Conservation (phyloP, 305 asterid genomes). For the Fraxinus paxiana region DNA sequence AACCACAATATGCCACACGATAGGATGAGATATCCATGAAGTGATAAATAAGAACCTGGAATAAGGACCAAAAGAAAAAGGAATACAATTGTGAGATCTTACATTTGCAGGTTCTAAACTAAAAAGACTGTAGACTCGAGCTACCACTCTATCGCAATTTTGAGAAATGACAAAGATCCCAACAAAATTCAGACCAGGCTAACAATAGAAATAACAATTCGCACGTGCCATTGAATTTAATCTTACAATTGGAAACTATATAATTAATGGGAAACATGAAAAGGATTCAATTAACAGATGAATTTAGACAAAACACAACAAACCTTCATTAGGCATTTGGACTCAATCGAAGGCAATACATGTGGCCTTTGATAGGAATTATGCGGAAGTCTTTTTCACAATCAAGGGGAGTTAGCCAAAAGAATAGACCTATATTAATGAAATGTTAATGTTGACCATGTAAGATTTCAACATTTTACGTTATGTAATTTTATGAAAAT, state of each 20-base stretch:
- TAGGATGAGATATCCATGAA: background rate
- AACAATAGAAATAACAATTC: background rate
- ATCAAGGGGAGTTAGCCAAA: conserved; percentile 70
- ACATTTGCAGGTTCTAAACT: conserved; percentile 87
- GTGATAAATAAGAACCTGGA: background rate
- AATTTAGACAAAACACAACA: background rate
- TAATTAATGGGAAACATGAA: background rate
- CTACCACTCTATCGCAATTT: conserved; percentile 38
- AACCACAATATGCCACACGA: background rate
- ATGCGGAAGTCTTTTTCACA: conserved; percentile 91
- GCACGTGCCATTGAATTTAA: conserved; percentile 2
- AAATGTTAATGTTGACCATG: background rate
- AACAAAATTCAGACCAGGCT: conserved; percentile 97
- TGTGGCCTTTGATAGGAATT: conserved; percentile 97
- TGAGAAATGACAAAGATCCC: conserved; percentile 46
- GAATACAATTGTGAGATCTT: background rate
- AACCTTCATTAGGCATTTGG: conserved; percentile 99
- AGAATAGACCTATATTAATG: background rate
- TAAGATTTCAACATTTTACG: background rate
- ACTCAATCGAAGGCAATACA: conserved; percentile 99
- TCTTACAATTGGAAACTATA: background rate
- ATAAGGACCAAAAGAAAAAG: background rate
- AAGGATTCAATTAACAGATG: background rate
- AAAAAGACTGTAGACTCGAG: conserved; percentile 85
- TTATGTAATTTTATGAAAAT: background rate